Conservation (phyloP, 352 stramenopile species). For the Globisporangium acanthophoron region DNA sequence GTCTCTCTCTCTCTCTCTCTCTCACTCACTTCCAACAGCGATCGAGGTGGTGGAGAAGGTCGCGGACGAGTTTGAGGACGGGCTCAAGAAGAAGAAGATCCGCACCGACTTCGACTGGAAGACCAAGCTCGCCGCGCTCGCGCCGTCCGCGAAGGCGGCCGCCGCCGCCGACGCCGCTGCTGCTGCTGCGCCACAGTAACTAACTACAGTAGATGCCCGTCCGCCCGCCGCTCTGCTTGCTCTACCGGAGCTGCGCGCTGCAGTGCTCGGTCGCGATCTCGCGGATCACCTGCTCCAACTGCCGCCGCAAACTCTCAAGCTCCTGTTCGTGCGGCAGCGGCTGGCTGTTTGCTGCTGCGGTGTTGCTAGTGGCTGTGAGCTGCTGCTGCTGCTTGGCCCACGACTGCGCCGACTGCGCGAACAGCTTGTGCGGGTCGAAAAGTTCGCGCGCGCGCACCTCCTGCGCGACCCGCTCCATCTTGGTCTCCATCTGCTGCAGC, state of each 20-base stretch:
- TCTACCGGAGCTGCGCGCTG: constrained; percentile 27
- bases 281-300: constrained; percentile 41
- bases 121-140: constrained; percentile 20
- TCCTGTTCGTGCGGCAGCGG: constrained; percentile 22
- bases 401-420: constrained; percentile 25
- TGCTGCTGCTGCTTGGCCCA: constrained; percentile 6
- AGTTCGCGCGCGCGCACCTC: constrained; percentile 40
- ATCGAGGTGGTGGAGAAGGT: constrained; percentile 38
- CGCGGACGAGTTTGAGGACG: constrained; percentile 55
- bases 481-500: constrained; percentile 40
- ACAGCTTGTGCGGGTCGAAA: constrained; percentile 38
- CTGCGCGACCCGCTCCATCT: constrained; percentile 30
- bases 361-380: neutral
- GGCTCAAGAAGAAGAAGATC: constrained; percentile 82
- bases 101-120: constrained; percentile 38
- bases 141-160: constrained; percentile 1
- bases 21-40: constrained; percentile 17
- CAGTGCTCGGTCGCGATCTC: constrained; percentile 56
- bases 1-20: neutral
- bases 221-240: neutral
- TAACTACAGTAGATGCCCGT: neutral
- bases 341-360: neutral
- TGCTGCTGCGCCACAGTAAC: neutral
- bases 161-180: neutral
- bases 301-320: constrained; percentile 28